A percentile compares a stretch with the other conserved stretches of the same genome.
These are phyloP conservation scores for Angomonas deanei DNA, from an alignment of 208 protist species.

Conservation along the genomic window DNA sequence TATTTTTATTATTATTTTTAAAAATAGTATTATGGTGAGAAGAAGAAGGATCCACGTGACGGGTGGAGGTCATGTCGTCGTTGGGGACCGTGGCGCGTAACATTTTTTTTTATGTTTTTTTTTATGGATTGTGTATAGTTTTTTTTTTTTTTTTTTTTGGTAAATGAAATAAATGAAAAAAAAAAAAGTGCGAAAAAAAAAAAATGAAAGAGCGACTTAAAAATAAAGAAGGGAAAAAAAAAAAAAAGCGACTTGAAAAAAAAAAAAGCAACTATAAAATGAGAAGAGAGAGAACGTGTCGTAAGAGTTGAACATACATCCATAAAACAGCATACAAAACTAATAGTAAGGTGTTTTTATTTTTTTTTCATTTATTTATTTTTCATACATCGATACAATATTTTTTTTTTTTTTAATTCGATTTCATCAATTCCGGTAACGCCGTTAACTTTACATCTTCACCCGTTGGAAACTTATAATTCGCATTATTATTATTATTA, in stretches of 20 bases:
- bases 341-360: no score
- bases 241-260: neutral
- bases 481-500: conserved; percentile 4
- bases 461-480: neutral
- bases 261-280: neutral
- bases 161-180: neutral
- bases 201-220: neutral
- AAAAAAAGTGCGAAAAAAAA: neutral
- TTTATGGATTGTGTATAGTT: neutral
- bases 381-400: neutral
- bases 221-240: neutral
- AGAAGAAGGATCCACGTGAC: no score
- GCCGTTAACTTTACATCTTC: neutral
- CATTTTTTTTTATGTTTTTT: neutral
- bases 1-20: no score
- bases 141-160: neutral
- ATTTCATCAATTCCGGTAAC: neutral
- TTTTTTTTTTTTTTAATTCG: neutral
- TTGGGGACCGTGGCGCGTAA: no score
- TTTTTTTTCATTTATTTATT: neutral
- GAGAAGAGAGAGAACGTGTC: no score
- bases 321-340: no score
- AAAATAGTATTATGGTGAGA: no score
- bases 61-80: no score
- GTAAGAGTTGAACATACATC: no score